Evolutionary conservation across 2,329 filamentous ascomycete genomes (phyloP), one percentile per base, ranked within the genome.

Genomic region (Sarocladium strictum): DNA sequence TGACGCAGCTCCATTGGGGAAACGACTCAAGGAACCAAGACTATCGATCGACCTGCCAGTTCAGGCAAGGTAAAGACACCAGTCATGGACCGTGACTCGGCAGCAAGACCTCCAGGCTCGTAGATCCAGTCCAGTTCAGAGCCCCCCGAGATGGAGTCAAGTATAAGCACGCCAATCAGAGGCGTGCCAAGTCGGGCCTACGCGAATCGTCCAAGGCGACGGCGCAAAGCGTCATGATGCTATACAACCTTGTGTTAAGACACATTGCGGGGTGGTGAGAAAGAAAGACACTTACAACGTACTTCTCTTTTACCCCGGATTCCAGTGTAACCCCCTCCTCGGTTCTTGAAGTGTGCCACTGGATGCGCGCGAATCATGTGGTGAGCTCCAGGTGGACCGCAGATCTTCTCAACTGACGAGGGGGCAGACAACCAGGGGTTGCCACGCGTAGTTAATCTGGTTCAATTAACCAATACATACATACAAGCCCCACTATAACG

Each of bases 141-240:
- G n/a, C n/a, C n/a, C 11, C 6, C 40, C 40, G 15, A 23, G 40
- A 24, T 19, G 17, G 21, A 15, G 21, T 23, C n/a, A 43, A 24
- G 40, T 43, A 43, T 43, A 43, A 43, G 40, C 40, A 43, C 40
- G 21, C 40, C 40, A 43, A 43, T 43, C 40, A 43, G 17, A 23
- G 15, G 24, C 17, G 17, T 43, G 9, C 40, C 40, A 24, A 43
- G 40, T 43, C 40, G 40, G 40, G 40, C 40, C 40, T 43, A 23
- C 40, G 40, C 40, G 3, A 11, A 15, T 12, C 15, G 21, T 38
- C 35, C 35, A 38, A 38, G 35, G 15, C 35, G 35, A 7, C 35
- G 17, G n/a, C 12, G 6, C 12, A n/a, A 38, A 38, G 12, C 35
- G 35, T 38, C 35, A 38, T 38, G n/a, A 38, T 5, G 5, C 7